Percentiles rank a stretch among this genome's conserved stretches.
These are phyloP conservation scores for Psilocybe cyanescens DNA, from an alignment of 768 basidiomycete species.

Conservation along the genomic window DNA sequence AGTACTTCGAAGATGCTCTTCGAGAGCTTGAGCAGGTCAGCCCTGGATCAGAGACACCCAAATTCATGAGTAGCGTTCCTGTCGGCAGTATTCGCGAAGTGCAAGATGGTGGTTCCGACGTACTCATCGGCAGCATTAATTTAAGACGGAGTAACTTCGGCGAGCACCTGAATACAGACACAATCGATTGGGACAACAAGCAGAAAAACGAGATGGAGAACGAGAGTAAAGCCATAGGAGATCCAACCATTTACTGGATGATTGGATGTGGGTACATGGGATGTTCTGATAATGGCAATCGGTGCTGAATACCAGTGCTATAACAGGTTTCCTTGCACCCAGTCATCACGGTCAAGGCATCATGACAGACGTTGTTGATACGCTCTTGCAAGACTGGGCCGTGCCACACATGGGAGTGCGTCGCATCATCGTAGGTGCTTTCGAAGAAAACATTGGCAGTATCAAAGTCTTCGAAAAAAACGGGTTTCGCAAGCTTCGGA, in stretches of 20 bases:
- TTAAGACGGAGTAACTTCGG: slow-evolving; percentile 35
- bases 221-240: slow-evolving; percentile 41
- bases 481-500: slow-evolving; percentile 49
- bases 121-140: slow-evolving; percentile 50
- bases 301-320: neutral
- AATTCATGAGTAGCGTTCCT: slow-evolving; percentile 38
- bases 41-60: slow-evolving; percentile 26
- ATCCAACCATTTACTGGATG: slow-evolving; percentile 49
- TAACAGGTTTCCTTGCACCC: slow-evolving; percentile 30
- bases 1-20: neutral
- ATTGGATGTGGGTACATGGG: slow-evolving; percentile 26
- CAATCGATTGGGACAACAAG: slow-evolving; percentile 40
- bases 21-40: neutral
- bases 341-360: slow-evolving; percentile 42
- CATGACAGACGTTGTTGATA: slow-evolving; percentile 63
- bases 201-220: slow-evolving; percentile 40
- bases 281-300: neutral
- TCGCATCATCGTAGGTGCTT: slow-evolving; percentile 44
- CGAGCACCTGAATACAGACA: slow-evolving; percentile 29
- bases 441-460: slow-evolving; percentile 59
- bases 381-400: slow-evolving; percentile 58
- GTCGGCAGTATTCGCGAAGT: slow-evolving; percentile 56
- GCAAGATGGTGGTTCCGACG: slow-evolving; percentile 52
- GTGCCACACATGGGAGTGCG: slow-evolving; percentile 64
- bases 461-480: slow-evolving; percentile 69